These are phyloP conservation scores for Wickerhamomyces queroliae DNA, from an alignment of 805 yeast species.

Conservation along the genomic window DNA sequence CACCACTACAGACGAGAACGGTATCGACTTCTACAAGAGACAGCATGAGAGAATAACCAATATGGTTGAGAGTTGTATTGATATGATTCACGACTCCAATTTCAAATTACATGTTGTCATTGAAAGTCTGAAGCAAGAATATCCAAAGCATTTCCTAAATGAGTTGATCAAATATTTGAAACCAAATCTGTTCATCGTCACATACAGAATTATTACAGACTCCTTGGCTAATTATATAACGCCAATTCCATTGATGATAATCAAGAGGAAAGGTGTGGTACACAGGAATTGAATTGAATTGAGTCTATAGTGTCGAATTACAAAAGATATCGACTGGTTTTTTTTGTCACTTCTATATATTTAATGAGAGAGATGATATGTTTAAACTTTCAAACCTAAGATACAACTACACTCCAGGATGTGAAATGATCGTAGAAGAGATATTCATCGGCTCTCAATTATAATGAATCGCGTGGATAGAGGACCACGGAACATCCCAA, in stretches of 20 bases:
- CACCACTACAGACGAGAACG: constrained; percentile 42
- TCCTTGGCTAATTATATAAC: constrained; percentile 16
- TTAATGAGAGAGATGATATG: too few species aligned
- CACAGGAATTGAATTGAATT: background rate
- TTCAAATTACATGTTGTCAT: constrained; percentile 24
- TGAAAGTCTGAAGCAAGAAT: constrained; percentile 30
- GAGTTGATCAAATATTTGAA: constrained; percentile 30
- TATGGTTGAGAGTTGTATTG: constrained; percentile 8
- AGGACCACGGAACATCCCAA: too few species aligned
- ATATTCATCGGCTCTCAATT: too few species aligned
- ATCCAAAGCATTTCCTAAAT: constrained; percentile 31
- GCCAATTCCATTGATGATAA: constrained; percentile 18
- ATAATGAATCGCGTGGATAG: too few species aligned
- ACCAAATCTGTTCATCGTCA: constrained; percentile 22
- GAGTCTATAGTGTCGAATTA: too few species aligned
- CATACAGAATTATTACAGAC: constrained; percentile 8
- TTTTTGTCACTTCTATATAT: too few species aligned
- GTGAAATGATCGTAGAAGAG: too few species aligned
- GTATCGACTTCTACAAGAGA: constrained; percentile 17
- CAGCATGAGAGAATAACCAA: constrained; percentile 10
- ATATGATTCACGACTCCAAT: constrained; percentile 10
- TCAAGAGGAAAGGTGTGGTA: constrained; percentile 13
- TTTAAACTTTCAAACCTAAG: too few species aligned
- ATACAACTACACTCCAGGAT: too few species aligned
- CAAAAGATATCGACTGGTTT: too few species aligned